Base-by-base conservation (phyloP, 495 filamentous ascomycete species). In the Xylaria grammica region DNA sequence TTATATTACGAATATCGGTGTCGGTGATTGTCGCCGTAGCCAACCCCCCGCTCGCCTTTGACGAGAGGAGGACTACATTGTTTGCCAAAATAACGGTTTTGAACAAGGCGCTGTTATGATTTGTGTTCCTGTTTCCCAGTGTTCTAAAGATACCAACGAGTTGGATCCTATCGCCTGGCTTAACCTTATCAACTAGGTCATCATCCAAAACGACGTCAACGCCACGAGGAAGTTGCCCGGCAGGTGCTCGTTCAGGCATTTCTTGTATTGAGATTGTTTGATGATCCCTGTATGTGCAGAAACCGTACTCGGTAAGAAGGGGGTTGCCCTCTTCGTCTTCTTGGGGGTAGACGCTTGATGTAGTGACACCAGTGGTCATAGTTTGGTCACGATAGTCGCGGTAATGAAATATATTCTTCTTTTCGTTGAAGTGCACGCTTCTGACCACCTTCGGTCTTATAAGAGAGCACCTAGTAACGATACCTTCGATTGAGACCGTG, bases 131-230 rank as follows among this genome's bases (percentile, higher is more conserved):
- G 77, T 97, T 98, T 72, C 95, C 95, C 1, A 99, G 84, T 10
- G 95, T 94, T 65, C 96, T 82, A 73, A 92, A 99, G 45, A 95
- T 92, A 52, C 95, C 95, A 20, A 98, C 95, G 32, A 99, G 84
- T 73, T 99, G 96, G 63, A 98, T 92, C 69, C 95, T 85, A 79
- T 99, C 95, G 30, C 95, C 95, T 30, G 95, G 95, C 77, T 99
- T 99, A 62, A 92, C 90, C 62, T 86, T 88, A 74, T 99, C 95
- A 32, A 99, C 95, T 27, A 99, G 81, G 72, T 99, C 95, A 74
- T 99, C 95, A 67, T 99, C 95, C 67, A 98, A 78, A 62, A 99
- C 92, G 20, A 99, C 94, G 78, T 99, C 95, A n/a, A 98, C 95
- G 50, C 94, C 93, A 61, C 95, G 88, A 63, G 95, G 95, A 68